Conservation (phyloP, 192 early-diverging fungal genomes). For the Gaertneriomyces semiglobifer region DNA sequence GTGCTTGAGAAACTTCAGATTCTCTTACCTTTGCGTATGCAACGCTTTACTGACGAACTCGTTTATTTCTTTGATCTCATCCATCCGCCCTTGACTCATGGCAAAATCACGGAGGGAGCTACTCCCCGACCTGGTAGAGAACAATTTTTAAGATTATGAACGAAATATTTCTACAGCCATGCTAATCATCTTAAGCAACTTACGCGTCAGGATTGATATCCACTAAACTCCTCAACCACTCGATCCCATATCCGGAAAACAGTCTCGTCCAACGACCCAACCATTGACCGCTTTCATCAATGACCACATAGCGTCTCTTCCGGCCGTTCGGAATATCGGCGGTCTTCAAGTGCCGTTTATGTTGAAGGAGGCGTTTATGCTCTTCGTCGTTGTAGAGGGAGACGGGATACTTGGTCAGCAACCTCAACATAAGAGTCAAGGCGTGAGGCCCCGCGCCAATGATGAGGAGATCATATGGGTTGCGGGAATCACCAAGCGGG, state of each 20-base stretch:
- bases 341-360: not conserved
- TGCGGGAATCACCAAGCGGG: not conserved
- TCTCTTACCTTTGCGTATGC: not conserved
- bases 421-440: not conserved
- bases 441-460: not conserved
- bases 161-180: too few species aligned
- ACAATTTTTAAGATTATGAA: too few species aligned
- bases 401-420: not conserved
- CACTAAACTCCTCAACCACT: not conserved
- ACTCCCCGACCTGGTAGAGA: not conserved
- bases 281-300: not conserved
- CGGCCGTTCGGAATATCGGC: not conserved
- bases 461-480: not conserved
- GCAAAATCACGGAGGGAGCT: conserved; percentile 3
- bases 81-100: not conserved
- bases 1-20: too few species aligned
- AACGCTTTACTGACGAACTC: not conserved
- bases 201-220: not conserved
- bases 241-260: not conserved
- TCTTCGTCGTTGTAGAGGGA: not conserved
- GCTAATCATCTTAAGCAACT: too few species aligned
- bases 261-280: not conserved
- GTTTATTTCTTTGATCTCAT: not conserved
- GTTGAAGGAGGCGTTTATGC: not conserved
- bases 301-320: not conserved